Base-by-base conservation (phyloP, 2,329 filamentous ascomycete species). In the Aspergillus phoenicis region DNA sequence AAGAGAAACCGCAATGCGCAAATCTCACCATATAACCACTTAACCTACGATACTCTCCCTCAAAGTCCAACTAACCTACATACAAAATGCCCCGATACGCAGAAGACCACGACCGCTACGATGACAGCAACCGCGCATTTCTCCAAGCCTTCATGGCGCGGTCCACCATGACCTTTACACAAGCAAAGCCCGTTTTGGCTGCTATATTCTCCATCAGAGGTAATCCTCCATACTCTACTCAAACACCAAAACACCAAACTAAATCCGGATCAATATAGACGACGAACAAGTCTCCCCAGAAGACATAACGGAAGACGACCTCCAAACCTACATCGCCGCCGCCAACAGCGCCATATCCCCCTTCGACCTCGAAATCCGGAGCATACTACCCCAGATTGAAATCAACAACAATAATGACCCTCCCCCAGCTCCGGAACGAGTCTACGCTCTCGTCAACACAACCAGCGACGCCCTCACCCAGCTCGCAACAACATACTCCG, bases 361-460 rank as follows among this genome's bases (percentile, higher is more conserved):
- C 8, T 91, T 96, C 72, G 94, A 98, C 79, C 88, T 93, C 67
- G 93, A 97, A 75, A 92, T 99, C 71, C 87, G 92, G 63, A 90
- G 84, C 71, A 85, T 86, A 4, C 78, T 86, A 38, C 87, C 95
- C 69, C 93, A 97, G 74, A 72, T 77, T 28, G 86, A 85, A 66
- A 36, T 69, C 17, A 54, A 69, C 22, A 33, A 62, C 1, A 53
- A 65, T 26, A 60, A 62, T 11, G 48, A 60, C 10, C 28, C 13
- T 15, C 20, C 38, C 4, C 33, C 33, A 15, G 11, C 33, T 2
- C 66, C 69, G 3, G 80, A 87, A 69, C 85, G 87, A n/a, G 81
- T 93, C 22, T 97, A 89, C 74, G 91, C 91, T 2, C 82, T 99
- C 36, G 89, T 98, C 51, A 99, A 99, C 78, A 91, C 89, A 1